phyloP scores from a whole-genome alignment of 164 flowering plant species.

The Cinnamomum chago region DNA sequence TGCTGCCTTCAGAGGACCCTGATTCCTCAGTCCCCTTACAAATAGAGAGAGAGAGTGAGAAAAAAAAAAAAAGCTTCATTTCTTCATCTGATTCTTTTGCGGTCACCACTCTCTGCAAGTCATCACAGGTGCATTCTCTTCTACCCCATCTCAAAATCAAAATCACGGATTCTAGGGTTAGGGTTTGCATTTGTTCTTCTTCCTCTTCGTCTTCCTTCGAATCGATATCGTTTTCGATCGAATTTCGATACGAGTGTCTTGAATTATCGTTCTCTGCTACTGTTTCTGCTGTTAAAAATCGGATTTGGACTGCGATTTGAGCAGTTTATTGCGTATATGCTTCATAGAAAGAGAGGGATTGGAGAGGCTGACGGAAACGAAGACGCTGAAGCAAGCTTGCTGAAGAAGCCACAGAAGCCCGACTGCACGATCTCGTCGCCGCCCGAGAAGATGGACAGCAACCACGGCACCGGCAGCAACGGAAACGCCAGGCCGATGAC shows the following conservation, averaged over 20 bases:
- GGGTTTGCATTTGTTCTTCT: no score
- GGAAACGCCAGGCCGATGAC: slow-evolving; percentile 22
- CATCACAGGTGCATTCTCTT: no score
- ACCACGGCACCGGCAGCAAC: slow-evolving; percentile 9
- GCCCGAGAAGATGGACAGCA: slow-evolving; percentile 6
- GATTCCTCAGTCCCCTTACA: no score
- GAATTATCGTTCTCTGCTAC: background rate
- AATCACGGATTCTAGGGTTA: no score
- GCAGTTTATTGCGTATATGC: slow-evolving; percentile 41
- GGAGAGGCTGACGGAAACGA: slow-evolving; percentile 11
- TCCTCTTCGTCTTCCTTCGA: no score
- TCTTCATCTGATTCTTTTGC: no score
- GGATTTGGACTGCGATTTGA: background rate
- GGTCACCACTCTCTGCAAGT: no score
- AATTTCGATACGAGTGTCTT: background rate
- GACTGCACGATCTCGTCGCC: slow-evolving; percentile 20
- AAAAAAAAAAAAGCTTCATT: no score
- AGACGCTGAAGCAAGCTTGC: slow-evolving; percentile 12
- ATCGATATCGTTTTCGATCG: no score
- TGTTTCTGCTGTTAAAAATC: background rate
- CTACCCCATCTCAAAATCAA: background rate
- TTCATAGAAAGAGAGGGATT: slow-evolving; percentile 48
- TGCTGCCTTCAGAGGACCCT: no score
- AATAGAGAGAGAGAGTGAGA: no score
- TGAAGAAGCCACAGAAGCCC: slow-evolving; percentile 26